These are phyloP conservation scores for Pythium insidiosum DNA, from an alignment of 352 stramenopile species.

Conservation along the genomic window DNA sequence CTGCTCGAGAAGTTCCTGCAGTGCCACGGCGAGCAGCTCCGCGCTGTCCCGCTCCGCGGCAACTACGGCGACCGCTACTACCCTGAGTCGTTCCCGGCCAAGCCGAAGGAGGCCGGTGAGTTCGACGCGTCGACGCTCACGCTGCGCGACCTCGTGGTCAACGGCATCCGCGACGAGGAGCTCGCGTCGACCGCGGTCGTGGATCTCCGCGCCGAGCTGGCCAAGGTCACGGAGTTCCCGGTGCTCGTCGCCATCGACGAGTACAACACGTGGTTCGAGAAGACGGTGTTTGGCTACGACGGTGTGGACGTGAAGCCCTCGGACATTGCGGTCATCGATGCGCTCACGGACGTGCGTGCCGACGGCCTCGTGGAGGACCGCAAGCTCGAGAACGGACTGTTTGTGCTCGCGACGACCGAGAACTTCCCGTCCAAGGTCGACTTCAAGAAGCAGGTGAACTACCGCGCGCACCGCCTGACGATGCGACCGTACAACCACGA, in stretches of 20 bases:
- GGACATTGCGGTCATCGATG: conserved; percentile 79
- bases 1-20: conserved; percentile 75
- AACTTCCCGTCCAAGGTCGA: conserved; percentile 73
- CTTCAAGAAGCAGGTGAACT: conserved; percentile 82
- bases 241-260: conserved; percentile 85
- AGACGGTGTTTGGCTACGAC: conserved; percentile 85
- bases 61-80: conserved; percentile 79
- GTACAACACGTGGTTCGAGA: conserved; percentile 85
- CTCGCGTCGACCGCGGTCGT: conserved; percentile 72
- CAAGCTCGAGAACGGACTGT: conserved; percentile 73
- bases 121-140: conserved; percentile 57
- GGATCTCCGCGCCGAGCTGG: conserved; percentile 71
- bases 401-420: conserved; percentile 74
- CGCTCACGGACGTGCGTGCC: conserved; percentile 57
- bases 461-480: conserved; percentile 58
- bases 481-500: conserved; percentile 76
- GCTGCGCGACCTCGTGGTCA: conserved; percentile 68
- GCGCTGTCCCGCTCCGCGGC: conserved; percentile 47
- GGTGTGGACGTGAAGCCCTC: conserved; percentile 54
- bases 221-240: conserved; percentile 72
- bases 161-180: conserved; percentile 77
- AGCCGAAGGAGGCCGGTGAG: conserved; percentile 54
- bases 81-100: conserved; percentile 52
- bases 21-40: conserved; percentile 66
- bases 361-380: conserved; percentile 51